Evolutionary conservation across 495 filamentous ascomycete genomes (phyloP), one percentile per base, ranked within the genome.

Genomic region (Penicillium argentinense): DNA sequence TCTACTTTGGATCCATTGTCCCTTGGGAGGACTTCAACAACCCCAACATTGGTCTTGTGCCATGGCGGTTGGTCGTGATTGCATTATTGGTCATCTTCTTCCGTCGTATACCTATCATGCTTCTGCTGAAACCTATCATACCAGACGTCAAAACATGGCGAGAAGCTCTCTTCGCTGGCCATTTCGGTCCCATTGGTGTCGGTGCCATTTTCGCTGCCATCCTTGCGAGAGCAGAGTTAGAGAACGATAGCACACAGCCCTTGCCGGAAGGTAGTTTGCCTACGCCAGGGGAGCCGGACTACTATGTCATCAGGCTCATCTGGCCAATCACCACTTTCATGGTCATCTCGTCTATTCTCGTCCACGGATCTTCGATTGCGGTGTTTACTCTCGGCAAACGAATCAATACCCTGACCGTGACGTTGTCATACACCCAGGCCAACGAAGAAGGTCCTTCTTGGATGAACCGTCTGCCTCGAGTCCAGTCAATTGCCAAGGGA

Each of bases 101-200:
- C 78, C 87, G 95, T 34, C 86, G 95, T 9, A 96, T 99, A 29
- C 95, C 95, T 1, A 87, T 96, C 61, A 97, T 99, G 93, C 63
- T 99, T 69, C 64, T 81, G 0, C 68, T 97, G 29, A 97, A 97
- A 60, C 92, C 95, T 0, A 19, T 97, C 5, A 96, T 99, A 63
- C 93, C 93, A 5, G 95, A 97, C 62, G 81, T 99, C 49, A 97
- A 97, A 67, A 97, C 93, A 0, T 99, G 95, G 95, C 87, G 95
- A 44, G 95, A 99, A 66, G 91, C 93, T 19, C 77, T 97, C 11
- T 99, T 99, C 64, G 95, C 95, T 21, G 95, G 95, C 7, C 95
- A 99, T 65, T 99, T 99, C 62, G 95, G 95, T 12, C 95, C 95
- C 17, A 97, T 99, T 51, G 95, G 95, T 42, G 93, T 98, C 41